Evolutionary conservation across 495 filamentous ascomycete genomes (phyloP).

Genomic region (Penicillium antarcticum): DNA sequence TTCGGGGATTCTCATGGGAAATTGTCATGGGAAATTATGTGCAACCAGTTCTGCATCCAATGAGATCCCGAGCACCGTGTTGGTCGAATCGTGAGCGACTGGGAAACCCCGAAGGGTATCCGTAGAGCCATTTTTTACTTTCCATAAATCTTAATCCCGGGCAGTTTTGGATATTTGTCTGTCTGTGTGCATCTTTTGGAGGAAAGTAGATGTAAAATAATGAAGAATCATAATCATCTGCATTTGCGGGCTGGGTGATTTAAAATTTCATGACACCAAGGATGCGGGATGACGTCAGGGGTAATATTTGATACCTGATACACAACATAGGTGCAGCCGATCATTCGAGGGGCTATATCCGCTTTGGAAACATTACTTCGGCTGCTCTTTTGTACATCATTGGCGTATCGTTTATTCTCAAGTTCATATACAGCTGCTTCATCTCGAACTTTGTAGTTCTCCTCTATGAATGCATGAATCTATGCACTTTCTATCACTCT

Average conservation of each 20-base stretch:
- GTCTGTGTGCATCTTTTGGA: no score
- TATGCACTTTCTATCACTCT: neutral
- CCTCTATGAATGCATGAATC: no score
- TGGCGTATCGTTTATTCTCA: no score
- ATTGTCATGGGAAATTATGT: constrained; percentile 4
- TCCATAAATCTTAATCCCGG: neutral
- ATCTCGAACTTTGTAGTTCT: neutral
- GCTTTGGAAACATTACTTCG: neutral
- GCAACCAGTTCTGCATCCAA: constrained; percentile 8
- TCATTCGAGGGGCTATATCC: constrained; percentile 6
- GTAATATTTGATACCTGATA: neutral
- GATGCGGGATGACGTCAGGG: constrained; percentile 23
- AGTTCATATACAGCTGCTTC: neutral
- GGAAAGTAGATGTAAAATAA: no score
- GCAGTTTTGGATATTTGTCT: no score
- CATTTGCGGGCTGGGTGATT: no score
- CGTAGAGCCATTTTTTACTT: constrained; percentile 18
- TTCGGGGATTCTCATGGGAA: no score
- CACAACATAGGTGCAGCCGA: neutral
- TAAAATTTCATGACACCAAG: constrained; percentile 4
- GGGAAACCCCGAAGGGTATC: constrained; percentile 9
- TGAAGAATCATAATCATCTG: no score
- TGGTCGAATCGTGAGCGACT: neutral
- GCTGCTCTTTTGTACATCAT: no score
- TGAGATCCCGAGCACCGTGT: neutral